Evolutionary conservation across 768 basidiomycete species (phyloP).

Genomic region (Collybia sordida): DNA sequence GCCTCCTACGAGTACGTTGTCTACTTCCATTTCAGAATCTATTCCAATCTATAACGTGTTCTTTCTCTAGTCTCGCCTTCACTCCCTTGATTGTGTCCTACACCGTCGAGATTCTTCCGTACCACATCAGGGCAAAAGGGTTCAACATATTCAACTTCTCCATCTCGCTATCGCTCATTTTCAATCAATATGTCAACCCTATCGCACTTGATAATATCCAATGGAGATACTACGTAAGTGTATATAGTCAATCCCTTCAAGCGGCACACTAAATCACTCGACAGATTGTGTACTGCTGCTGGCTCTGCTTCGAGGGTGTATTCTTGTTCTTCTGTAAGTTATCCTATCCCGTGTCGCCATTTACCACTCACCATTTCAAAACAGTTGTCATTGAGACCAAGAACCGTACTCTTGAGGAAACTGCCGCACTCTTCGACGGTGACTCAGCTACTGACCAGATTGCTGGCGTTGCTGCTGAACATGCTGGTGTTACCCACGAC

Average conservation of each 20-base stretch:
- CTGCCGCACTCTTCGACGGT: conserved; percentile 79
- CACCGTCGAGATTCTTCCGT: conserved; percentile 88
- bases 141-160: conserved; percentile 80
- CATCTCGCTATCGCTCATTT: conserved; percentile 78
- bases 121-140: conserved; percentile 80
- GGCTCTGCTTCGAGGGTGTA: conserved; percentile 64
- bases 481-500: conserved; percentile 24
- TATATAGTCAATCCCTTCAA: not conserved
- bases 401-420: conserved; percentile 75
- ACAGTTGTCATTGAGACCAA: conserved; percentile 67
- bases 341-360: not conserved
- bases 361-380: not conserved
- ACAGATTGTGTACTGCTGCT: conserved; percentile 68
- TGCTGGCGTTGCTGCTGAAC: conserved; percentile 20
- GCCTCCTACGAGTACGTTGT: conserved; percentile 68
- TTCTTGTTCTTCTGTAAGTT: conserved; percentile 60
- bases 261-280: not conserved
- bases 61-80: conserved; percentile 61
- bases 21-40: not conserved
- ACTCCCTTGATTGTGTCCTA: conserved; percentile 85
- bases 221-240: conserved; percentile 76
- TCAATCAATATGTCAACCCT: conserved; percentile 89
- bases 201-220: conserved; percentile 61
- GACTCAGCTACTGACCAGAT: conserved; percentile 46
- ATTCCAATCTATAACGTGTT: not conserved